Conservation (phyloP, 257 asterid species). For the Nicotiana noctiflora region DNA sequence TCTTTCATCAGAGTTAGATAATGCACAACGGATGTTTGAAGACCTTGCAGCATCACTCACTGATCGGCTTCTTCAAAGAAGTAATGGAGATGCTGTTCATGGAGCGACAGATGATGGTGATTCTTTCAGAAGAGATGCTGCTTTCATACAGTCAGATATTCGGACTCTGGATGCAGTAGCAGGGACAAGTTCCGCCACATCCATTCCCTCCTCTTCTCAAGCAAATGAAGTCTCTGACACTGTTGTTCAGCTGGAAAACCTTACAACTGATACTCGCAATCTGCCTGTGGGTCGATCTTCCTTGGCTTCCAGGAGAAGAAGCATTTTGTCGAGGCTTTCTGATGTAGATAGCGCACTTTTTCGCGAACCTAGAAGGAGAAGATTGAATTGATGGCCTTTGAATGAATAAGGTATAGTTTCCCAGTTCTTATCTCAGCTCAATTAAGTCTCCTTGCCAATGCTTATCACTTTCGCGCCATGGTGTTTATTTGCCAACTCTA, state of each 20-base stretch:
- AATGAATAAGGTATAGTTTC: not conserved
- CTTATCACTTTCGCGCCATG: not conserved
- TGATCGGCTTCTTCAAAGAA: constrained; percentile 30
- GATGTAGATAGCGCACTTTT: constrained; percentile 11
- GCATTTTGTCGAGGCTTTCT: constrained; percentile 16
- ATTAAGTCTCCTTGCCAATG: not conserved
- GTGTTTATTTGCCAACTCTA: not conserved
- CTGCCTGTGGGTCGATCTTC: constrained; percentile 13
- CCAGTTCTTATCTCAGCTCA: not conserved
- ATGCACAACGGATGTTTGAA: constrained; percentile 67
- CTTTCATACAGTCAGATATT: constrained; percentile 23
- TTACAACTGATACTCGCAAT: constrained; percentile 17
- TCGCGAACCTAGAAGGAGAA: constrained; percentile 31
- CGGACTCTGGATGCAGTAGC: constrained; percentile 26
- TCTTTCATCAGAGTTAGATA: constrained; percentile 62
- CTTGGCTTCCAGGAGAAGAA: constrained; percentile 24
- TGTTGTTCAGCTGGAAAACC: constrained; percentile 17
- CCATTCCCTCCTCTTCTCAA: constrained; percentile 31
- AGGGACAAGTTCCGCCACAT: constrained; percentile 24
- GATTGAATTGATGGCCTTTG: constrained; percentile 14
- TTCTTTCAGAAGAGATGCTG: constrained; percentile 26
- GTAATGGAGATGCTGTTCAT: constrained; percentile 22
- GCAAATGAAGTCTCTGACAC: constrained; percentile 30
- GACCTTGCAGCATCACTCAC: constrained; percentile 61
- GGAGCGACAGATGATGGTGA: constrained; percentile 28